Percentiles rank a stretch among this genome's conserved stretches.
phyloP scores from a whole-genome alignment of 192 early-diverging fungal genomes.

The Irineochytrium annulatum region DNA sequence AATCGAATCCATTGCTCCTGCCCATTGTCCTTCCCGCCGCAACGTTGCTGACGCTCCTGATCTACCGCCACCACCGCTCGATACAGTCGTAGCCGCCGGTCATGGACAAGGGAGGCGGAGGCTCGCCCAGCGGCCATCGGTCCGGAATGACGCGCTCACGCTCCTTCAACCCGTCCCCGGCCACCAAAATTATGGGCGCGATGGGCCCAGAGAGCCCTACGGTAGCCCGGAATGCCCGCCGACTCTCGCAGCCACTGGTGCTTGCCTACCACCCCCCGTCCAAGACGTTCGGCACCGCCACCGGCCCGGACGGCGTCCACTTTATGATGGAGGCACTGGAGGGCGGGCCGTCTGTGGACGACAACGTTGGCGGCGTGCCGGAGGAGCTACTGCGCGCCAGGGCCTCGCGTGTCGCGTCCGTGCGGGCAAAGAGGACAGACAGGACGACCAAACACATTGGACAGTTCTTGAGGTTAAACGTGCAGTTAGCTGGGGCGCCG shows the following conservation, averaged over 20 bases:
- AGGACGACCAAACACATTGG: conserved; percentile 33
- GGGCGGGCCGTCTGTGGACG: not conserved
- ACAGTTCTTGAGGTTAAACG: conserved; percentile 43
- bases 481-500: conserved; percentile 1
- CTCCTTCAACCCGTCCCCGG: no score
- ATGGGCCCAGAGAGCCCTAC: not conserved
- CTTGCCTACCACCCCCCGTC: not conserved
- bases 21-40: no score
- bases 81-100: no score
- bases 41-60: no score
- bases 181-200: not conserved
- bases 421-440: not conserved
- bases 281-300: not conserved
- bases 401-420: not conserved
- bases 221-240: no score
- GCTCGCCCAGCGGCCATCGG: no score
- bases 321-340: not conserved
- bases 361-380: not conserved
- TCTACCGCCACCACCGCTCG: no score
- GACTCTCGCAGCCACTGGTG: not conserved
- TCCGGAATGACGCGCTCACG: no score
- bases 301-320: not conserved
- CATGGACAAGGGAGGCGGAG: no score
- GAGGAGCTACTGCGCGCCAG: not conserved
- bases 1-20: no score